Percentiles rank a stretch among this genome's conserved stretches.
phyloP scores from a whole-genome alignment of 768 basidiomycete species.

The Termitomyces bulborhizus region DNA sequence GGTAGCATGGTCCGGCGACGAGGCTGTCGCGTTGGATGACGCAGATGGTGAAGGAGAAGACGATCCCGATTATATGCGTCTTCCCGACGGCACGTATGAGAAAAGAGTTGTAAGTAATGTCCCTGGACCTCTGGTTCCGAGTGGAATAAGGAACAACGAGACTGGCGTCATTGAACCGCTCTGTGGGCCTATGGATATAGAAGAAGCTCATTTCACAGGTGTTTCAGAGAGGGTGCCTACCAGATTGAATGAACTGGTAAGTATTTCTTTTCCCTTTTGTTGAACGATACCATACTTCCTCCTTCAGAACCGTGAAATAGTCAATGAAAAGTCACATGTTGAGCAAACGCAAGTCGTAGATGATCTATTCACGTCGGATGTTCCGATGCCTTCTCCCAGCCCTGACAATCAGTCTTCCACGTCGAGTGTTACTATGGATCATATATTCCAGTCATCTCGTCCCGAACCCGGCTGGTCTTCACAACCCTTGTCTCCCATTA shows the following conservation, averaged over 20 bases:
- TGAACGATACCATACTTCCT: neutral
- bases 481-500: slow-evolving; percentile 8
- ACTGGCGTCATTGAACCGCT: slow-evolving; percentile 46
- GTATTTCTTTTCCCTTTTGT: slow-evolving; percentile 7
- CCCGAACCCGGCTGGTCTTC: slow-evolving; percentile 2
- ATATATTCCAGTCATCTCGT: slow-evolving; percentile 4
- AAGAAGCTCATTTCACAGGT: slow-evolving; percentile 47
- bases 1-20: slow-evolving; percentile 60
- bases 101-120: slow-evolving; percentile 8
- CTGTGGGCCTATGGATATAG: slow-evolving; percentile 22
- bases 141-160: slow-evolving; percentile 52
- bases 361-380: slow-evolving; percentile 9
- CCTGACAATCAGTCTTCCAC: slow-evolving; percentile 3
- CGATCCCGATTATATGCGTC: slow-evolving; percentile 37
- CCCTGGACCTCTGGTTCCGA: slow-evolving; percentile 30
- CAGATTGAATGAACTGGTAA: slow-evolving; percentile 52
- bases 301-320: slow-evolving; percentile 8
- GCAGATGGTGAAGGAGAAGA: slow-evolving; percentile 57
- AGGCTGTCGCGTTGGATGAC: slow-evolving; percentile 42
- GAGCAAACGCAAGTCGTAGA: slow-evolving; percentile 38
- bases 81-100: slow-evolving; percentile 30
- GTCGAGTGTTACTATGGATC: slow-evolving; percentile 1
- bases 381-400: slow-evolving; percentile 3
- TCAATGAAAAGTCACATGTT: slow-evolving; percentile 18
- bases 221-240: slow-evolving; percentile 44